Base-by-base conservation (phyloP, 495 filamentous ascomycete species). In the Pyrenula aspistea region DNA sequence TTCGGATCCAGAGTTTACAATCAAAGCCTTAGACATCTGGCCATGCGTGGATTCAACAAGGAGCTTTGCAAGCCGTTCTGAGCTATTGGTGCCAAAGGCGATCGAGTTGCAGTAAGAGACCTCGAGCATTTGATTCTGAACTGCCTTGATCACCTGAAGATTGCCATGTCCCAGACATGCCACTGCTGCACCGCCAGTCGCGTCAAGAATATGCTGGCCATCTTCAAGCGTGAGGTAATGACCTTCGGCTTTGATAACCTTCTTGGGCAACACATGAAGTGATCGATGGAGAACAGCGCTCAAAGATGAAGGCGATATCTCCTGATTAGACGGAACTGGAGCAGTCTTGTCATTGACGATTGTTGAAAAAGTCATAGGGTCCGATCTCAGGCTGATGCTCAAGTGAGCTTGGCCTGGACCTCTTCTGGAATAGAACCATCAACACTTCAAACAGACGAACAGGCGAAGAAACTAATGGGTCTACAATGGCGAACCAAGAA, bases 1-100 rank as follows among this genome's bases (percentile, higher is more conserved):
- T 70, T 90, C 86, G 31, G 80, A 84, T 2, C 85, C 86, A 2
- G 83, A 87, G 61, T 74, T 77, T 12, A 75, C 63, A 10, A 79
- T 69, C 25, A 69, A 77, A 0, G 71, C 60, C 62, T 73, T 79
- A 53, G 71, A 67, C 53, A 80, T 23, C 22, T 68, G 73, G 2
- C 63, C 68, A 12, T 67, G 72, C 0, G 81, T 78, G 1, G 75
- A 76, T 10, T 75, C 71, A 8, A 71, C 65, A 2, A 83, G 60
- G 2, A 73, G 61, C 0, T 52, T 54, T 0, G 71, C 75, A 10
- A 82, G 68, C 1, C 73, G 70, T 56, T 81, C 77, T 1, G 74
- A 64, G 0, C 67, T 69, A 42, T 70, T 60, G 0, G 74, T 78
- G 0, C 68, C 74, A 56, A 78, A 83, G 57, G 77, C 76, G 3